These are phyloP conservation scores for Pythium dissimile DNA, from an alignment of 352 stramenopile genomes.

Conservation along the genomic window DNA sequence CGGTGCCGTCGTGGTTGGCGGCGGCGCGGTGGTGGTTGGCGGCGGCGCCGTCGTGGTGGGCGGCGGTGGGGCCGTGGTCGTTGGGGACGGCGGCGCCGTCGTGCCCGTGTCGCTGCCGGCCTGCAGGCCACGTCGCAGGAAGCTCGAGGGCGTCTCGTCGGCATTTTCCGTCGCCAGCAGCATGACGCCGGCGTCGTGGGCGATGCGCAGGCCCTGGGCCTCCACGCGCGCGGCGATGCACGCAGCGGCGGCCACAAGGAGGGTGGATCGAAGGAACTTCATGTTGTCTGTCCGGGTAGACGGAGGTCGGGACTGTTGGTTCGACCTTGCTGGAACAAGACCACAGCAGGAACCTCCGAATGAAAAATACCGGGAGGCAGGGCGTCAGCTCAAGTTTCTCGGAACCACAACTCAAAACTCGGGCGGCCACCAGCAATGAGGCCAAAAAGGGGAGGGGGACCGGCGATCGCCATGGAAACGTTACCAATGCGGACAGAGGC, in stretches of 20 bases:
- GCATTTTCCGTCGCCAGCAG: not conserved
- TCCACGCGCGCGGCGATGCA: not conserved
- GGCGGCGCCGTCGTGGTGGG: not conserved
- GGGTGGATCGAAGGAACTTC: conserved; percentile 22
- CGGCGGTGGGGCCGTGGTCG: conserved; percentile 18
- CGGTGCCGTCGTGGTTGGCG: conserved; percentile 25
- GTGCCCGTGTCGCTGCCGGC: not conserved
- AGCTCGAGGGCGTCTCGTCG: not conserved
- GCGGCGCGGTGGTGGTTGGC: conserved; percentile 18
- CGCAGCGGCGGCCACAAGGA: conserved; percentile 15
- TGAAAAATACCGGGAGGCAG: conserved; percentile 29
- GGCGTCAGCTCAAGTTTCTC: not conserved
- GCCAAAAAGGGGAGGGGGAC: not conserved
- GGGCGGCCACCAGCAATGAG: not conserved
- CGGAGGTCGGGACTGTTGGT: conserved; percentile 15
- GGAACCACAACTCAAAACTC: not conserved
- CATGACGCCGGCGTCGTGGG: conserved; percentile 5
- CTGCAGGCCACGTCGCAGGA: conserved; percentile 9
- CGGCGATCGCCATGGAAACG: not conserved
- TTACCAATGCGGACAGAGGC: not conserved
- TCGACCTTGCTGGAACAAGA: conserved; percentile 2
- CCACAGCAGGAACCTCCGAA: conserved; percentile 35
- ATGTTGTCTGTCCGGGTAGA: conserved; percentile 29
- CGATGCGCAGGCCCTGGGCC: not conserved
- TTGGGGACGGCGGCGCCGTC: conserved; percentile 22